A percentile compares a stretch with the other conserved stretches of the same genome.
These are phyloP conservation scores for Rutstroemia sp. DNA, from an alignment of 2,329 filamentous ascomycete genomes.

Conservation along the genomic window DNA sequence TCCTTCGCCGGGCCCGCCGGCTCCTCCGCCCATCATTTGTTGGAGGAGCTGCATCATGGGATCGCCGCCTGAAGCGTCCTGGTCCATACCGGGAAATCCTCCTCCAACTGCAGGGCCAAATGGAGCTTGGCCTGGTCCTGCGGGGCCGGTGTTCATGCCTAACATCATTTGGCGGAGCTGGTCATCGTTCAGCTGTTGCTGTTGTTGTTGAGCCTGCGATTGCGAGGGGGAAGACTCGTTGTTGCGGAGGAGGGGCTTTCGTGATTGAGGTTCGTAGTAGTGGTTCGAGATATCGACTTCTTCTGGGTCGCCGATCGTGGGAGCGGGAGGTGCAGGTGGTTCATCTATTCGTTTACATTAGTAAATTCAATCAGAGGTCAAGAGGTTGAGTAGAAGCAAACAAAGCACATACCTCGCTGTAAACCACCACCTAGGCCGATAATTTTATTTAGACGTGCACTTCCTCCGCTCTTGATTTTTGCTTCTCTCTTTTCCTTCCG, in stretches of 20 bases:
- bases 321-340: conserved; percentile 27
- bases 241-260: conserved; percentile 33
- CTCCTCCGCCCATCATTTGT: conserved; percentile 54
- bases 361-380: background rate
- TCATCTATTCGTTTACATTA: conserved; percentile 23
- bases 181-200: conserved; percentile 42
- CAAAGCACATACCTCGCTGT: conserved; percentile 33
- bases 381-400: background rate
- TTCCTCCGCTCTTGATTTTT: conserved; percentile 67
- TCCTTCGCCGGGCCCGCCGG: conserved; percentile 33
- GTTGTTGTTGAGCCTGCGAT: conserved; percentile 16
- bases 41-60: conserved; percentile 70
- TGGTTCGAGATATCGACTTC: conserved; percentile 73
- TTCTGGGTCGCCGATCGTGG: conserved; percentile 41
- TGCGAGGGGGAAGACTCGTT: conserved; percentile 6
- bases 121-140: conserved; percentile 24
- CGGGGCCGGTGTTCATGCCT: conserved; percentile 39
- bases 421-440: conserved; percentile 59
- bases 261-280: conserved; percentile 50
- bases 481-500: conserved; percentile 74
- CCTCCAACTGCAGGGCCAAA: conserved; percentile 16
- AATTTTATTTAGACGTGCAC: conserved; percentile 66
- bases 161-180: conserved; percentile 60
- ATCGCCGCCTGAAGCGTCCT: conserved; percentile 38
- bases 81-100: conserved; percentile 23